These are phyloP conservation scores for Allomyces macrogynus DNA, from an alignment of 192 early-diverging fungal species.

Conservation along the genomic window DNA sequence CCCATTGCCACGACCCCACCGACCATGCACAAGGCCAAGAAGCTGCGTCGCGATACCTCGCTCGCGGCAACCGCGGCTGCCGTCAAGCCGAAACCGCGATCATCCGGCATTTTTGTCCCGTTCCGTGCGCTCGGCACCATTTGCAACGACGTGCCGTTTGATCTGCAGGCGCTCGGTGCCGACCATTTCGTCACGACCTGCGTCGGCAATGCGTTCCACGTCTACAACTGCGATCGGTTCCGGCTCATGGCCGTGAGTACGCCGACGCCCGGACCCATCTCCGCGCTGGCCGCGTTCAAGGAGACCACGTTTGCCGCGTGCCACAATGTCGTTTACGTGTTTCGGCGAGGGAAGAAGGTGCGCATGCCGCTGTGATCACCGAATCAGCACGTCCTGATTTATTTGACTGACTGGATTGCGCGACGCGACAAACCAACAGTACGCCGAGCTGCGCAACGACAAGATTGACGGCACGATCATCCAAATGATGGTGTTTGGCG, in stretches of 20 bases:
- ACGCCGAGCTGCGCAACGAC: slow-evolving; percentile 9
- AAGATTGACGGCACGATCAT: slow-evolving; percentile 25
- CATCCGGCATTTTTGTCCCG: slow-evolving; percentile 48
- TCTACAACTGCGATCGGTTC: slow-evolving; percentile 62
- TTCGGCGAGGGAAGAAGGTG: slow-evolving; percentile 49
- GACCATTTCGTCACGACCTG: slow-evolving; percentile 65
- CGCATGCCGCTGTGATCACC: background rate
- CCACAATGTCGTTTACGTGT: slow-evolving; percentile 35
- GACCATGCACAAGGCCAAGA: too few relatives aligned
- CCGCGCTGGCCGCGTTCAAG: slow-evolving; percentile 42
- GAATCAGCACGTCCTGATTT: slow-evolving; percentile 1
- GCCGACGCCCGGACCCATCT: slow-evolving; percentile 40
- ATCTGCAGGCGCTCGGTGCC: slow-evolving; percentile 54
- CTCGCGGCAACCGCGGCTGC: too few relatives aligned
- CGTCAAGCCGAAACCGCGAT: background rate
- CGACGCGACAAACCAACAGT: slow-evolving; percentile 4
- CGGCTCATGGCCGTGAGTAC: slow-evolving; percentile 58
- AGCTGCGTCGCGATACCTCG: too few relatives aligned
- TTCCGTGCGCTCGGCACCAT: slow-evolving; percentile 85
- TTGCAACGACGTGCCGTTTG: slow-evolving; percentile 56
- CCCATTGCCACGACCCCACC: too few relatives aligned
- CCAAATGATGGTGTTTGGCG: slow-evolving; percentile 50
- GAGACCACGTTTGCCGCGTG: slow-evolving; percentile 57
- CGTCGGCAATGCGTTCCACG: slow-evolving; percentile 72
- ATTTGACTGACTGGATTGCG: slow-evolving; percentile 6